Evolutionary conservation across 257 asterid genomes (phyloP).

Genomic region (Orobanche coerulescens): DNA sequence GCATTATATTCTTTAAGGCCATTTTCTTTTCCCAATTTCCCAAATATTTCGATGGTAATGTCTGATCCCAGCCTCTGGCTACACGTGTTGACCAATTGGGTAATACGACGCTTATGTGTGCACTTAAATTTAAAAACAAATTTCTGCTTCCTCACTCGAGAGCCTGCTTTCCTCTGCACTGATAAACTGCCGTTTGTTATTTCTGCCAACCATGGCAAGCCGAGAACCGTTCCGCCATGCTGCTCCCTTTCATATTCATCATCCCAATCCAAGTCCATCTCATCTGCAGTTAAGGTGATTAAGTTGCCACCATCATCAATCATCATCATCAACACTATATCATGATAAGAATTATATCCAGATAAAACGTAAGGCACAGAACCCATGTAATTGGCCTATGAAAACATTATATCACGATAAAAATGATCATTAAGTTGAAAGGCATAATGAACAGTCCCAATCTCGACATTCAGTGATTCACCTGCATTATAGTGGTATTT

Average conservation of each 20-base stretch:
- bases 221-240: constrained; percentile 16
- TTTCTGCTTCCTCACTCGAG: constrained; percentile 57
- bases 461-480: constrained; percentile 9
- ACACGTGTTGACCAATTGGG: constrained; percentile 36
- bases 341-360: too few species aligned
- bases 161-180: constrained; percentile 38
- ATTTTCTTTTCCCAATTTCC: constrained; percentile 49
- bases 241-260: constrained; percentile 15
- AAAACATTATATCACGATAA: background rate
- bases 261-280: constrained; percentile 36
- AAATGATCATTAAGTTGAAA: background rate
- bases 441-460: constrained; percentile 8
- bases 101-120: constrained; percentile 28
- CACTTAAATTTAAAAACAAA: constrained; percentile 33
- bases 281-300: constrained; percentile 40
- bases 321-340: too few species aligned
- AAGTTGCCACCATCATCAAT: constrained; percentile 15
- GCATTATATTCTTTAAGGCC: constrained; percentile 57
- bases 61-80: constrained; percentile 54
- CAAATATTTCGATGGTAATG: constrained; percentile 40
- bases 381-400: background rate
- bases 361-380: background rate
- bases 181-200: constrained; percentile 27
- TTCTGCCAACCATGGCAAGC: constrained; percentile 36
- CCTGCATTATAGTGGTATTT: background rate